Evolutionary conservation across 2,329 filamentous ascomycete species (phyloP), one percentile per base, ranked within the genome.

Genomic region (Trichoderma polysporum): DNA sequence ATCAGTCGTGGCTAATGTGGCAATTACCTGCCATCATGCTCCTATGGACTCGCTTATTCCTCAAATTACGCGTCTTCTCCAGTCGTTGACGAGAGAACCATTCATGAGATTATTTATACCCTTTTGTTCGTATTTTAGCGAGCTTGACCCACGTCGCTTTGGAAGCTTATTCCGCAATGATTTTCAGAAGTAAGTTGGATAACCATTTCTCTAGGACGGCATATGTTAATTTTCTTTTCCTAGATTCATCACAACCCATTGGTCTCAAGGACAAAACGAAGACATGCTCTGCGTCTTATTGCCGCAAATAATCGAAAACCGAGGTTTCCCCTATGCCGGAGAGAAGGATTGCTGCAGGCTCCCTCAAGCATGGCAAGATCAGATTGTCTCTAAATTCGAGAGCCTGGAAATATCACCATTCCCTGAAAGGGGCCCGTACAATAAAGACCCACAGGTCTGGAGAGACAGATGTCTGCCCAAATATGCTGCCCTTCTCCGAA

Each of bases 71-170:
- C 79, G 86, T 3, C 83, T 97, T 53, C 86, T 87, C 75, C 87
- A 90, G 37, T 80, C 82, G 3, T 80, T 97, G 56, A 88, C 86
- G 3, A 85, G 85, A 60, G 87, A 90, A 52, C 84, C 85, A 1
- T 84, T 94, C 73, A 86, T 90, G 73, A 79, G 79, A 60, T 90
- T 89, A 81, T 98, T 97, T 76, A 85, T 98, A 50, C 85, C 89
- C 0, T 97, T 98, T 77, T 97, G 93, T 78, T 90, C 90, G 15
- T 89, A 92, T 61, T 89, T 95, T 71, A 90, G 92, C 0, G 86
- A 92, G 63, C 82, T 96, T 39, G 89, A 93, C 53, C 76, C 85
- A 1, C 86, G 90, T 62, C 86, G 91, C 45, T 99, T 98, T 74
- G 86, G 88, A 63, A 89, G 88, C 70, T 82, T 97, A n/a, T 85